Percentiles rank a stretch among this genome's conserved stretches.
Evolutionary conservation across 495 filamentous ascomycete genomes (phyloP).

Genomic region (Sordaria brevicollis): DNA sequence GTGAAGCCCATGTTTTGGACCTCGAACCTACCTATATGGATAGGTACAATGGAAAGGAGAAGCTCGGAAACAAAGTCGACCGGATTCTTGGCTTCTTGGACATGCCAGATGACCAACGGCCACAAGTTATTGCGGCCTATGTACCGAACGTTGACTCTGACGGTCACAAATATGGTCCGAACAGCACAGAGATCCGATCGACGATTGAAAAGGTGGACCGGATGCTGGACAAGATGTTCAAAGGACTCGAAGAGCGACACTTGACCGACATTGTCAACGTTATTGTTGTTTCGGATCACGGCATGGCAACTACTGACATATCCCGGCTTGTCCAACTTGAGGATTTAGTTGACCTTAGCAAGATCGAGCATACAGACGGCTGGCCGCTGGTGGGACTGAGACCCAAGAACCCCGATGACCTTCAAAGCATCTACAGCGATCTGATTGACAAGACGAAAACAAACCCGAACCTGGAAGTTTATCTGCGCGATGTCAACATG

Average conservation of each 20-base stretch:
- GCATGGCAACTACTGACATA: slow-evolving; percentile 86
- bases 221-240: slow-evolving; percentile 67
- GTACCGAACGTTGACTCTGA: slow-evolving; percentile 82
- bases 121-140: slow-evolving; percentile 88
- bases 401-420: slow-evolving; percentile 53
- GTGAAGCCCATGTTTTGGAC: slow-evolving; percentile 64
- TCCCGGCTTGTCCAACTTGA: slow-evolving; percentile 87
- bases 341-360: slow-evolving; percentile 63
- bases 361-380: slow-evolving; percentile 78
- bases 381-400: slow-evolving; percentile 90
- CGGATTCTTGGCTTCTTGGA: slow-evolving; percentile 74
- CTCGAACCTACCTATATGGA: slow-evolving; percentile 69
- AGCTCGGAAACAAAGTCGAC: slow-evolving; percentile 60
- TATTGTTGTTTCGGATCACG: slow-evolving; percentile 96
- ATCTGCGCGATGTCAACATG: slow-evolving; percentile 72
- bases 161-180: slow-evolving; percentile 83
- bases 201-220: slow-evolving; percentile 68
- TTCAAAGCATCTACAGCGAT: slow-evolving; percentile 41
- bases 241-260: slow-evolving; percentile 69
- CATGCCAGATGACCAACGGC: slow-evolving; percentile 63
- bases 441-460: slow-evolving; percentile 40
- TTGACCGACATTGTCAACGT: slow-evolving; percentile 85
- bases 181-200: slow-evolving; percentile 75
- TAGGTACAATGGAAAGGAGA: slow-evolving; percentile 69
- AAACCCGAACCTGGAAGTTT: slow-evolving; percentile 68